These are phyloP conservation scores for Omphalea diandra DNA, from an alignment of 441 rosid genomes.

Conservation along the genomic window DNA sequence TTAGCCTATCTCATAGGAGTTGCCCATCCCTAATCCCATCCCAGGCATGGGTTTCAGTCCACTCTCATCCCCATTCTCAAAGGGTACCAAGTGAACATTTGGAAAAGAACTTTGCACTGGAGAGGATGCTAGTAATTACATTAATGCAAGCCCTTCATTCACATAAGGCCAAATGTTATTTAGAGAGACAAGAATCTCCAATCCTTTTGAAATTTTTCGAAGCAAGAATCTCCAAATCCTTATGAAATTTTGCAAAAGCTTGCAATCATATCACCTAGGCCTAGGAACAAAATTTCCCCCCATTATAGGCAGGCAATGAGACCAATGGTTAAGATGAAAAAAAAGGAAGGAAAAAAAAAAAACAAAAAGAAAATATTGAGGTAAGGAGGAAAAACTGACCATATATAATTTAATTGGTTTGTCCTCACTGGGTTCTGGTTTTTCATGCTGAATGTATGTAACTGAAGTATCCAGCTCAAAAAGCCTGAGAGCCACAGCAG, in stretches of 20 bases:
- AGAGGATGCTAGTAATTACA: not conserved
- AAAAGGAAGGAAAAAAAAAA: not conserved
- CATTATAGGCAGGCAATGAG: too few relatives aligned
- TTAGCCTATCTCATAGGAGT: too few relatives aligned
- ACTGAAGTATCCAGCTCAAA: slow-evolving; percentile 75
- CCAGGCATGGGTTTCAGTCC: not conserved
- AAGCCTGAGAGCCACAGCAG: slow-evolving; percentile 88
- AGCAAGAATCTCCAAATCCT: too few relatives aligned
- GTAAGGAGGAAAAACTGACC: slow-evolving; percentile 37
- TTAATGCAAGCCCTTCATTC: not conserved
- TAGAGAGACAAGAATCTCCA: not conserved
- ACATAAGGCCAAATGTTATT: not conserved
- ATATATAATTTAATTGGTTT: slow-evolving; percentile 38
- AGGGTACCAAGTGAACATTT: not conserved
- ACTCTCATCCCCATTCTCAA: not conserved
- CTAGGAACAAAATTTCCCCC: too few relatives aligned
- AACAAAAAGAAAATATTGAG: not conserved
- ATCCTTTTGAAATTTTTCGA: too few relatives aligned
- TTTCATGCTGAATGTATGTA: slow-evolving; percentile 52
- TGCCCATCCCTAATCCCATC: too few relatives aligned
- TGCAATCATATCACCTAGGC: too few relatives aligned
- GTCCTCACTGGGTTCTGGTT: slow-evolving; percentile 39
- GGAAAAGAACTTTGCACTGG: not conserved
- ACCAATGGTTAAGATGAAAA: too few relatives aligned
- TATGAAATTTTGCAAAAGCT: too few relatives aligned